Conservation (phyloP, 768 basidiomycete species). For the Hydnomerulius pinastri region DNA sequence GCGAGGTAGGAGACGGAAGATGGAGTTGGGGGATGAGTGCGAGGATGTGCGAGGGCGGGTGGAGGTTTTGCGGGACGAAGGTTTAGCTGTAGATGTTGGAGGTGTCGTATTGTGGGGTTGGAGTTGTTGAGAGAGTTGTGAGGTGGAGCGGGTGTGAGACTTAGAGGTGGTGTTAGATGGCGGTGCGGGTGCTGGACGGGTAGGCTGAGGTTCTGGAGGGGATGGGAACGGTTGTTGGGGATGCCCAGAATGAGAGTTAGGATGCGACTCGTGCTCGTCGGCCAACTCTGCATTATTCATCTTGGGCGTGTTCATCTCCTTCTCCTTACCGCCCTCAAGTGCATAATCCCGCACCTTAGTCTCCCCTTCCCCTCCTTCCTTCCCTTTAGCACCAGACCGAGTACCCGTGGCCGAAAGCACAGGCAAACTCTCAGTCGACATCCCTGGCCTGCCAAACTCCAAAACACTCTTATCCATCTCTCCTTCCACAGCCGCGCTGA, state of each 20-base stretch:
- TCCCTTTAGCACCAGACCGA: no score
- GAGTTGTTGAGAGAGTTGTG: background rate
- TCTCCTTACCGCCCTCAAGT: background rate
- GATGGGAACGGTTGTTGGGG: conserved; percentile 5
- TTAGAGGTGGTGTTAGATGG: conserved; percentile 15
- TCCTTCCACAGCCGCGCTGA: conserved; percentile 2
- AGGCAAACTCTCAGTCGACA: conserved; percentile 73
- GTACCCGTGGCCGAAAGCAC: background rate
- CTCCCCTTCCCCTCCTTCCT: no score
- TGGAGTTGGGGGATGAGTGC: conserved; percentile 63
- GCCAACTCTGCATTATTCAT: conserved; percentile 1
- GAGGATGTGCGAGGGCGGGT: conserved; percentile 25
- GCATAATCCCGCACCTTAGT: conserved; percentile 4
- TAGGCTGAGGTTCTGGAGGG: conserved; percentile 21
- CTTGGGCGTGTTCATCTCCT: conserved; percentile 6
- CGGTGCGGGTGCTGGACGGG: conserved; percentile 28
- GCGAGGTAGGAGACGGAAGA: conserved; percentile 93
- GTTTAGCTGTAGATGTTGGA: conserved; percentile 41
- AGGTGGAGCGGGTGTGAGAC: background rate
- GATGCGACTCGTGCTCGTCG: background rate
- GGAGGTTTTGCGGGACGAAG: conserved; percentile 45
- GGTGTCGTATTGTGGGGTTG: background rate
- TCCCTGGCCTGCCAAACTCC: conserved; percentile 71
- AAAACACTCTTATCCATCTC: conserved; percentile 78
- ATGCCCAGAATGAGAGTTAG: background rate